Evolutionary conservation across 768 basidiomycete genomes (phyloP), one percentile per base, ranked within the genome.

Genomic region (Crucibulum laeve): DNA sequence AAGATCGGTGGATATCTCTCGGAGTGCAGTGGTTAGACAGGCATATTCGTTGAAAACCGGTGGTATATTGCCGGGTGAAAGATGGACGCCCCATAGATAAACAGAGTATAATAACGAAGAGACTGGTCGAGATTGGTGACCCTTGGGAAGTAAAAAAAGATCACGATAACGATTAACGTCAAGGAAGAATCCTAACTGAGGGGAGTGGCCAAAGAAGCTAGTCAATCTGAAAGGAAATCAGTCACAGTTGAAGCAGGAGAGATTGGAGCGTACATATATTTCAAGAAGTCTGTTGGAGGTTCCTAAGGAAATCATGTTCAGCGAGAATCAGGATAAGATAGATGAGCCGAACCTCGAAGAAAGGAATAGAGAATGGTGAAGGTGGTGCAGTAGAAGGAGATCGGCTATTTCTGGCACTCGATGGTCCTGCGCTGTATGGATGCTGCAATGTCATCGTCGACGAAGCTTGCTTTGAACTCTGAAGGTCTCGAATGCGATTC

Each of bases 121-220:
- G 0, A 62, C 45, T 5, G 65, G 65, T 1, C 65, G 57, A n/a
- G 47, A 45, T 35, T 54, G 46, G 68, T 67, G 37, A 49, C 65
- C 54, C 25, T 49, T 47, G 17, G 53, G 48, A 17, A 62, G 63
- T n/a, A 66, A 53, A 5, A 51, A 61, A 25, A 50, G 54, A 35
- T 60, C 51, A 1, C 64, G 61, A 44, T 84, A 77, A 3, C 72
- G 68, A 4, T 62, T 54, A 3, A 58, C 33, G 44, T 77, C 56
- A 35, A 84, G 64, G 58, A 81, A 84, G 43, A 81, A 73, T 1
- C 76, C 77, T 36, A 79, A 55, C 18, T 73, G 68, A 13, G 69
- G 57, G 1, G 68, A 62, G 24, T 74, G 57, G n/a, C 61, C 59
- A 3, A 71, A 50, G 52, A 84, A 72, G 6, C 40, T 44, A 24